Evolutionary conservation across 495 filamentous ascomycete species (phyloP).

Genomic region (Trichoderma virens): DNA sequence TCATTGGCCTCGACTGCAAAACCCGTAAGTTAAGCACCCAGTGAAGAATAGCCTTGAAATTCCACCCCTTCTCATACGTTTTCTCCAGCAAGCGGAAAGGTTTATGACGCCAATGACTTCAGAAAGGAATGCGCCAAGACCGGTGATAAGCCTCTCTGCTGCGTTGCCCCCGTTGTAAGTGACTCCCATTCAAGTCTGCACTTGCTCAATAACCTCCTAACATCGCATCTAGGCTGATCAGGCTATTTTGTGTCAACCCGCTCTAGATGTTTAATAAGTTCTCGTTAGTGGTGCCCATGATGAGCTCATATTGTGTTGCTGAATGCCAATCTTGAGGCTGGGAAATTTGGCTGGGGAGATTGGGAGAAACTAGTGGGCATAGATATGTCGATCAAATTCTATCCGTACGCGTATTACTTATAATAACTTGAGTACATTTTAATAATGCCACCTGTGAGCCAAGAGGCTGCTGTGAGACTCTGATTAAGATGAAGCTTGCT

Average conservation of each 20-base stretch:
- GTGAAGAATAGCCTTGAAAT: background rate
- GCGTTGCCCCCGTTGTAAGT: conserved; percentile 1
- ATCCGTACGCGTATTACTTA: no score
- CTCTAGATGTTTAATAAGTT: no score
- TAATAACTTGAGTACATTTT: no score
- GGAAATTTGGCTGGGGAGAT: no score
- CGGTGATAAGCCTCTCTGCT: background rate
- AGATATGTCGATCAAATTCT: no score
- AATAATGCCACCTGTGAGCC: no score
- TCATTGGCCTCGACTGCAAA: background rate
- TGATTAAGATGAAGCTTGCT: no score
- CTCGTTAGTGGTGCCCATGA: no score
- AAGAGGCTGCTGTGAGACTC: no score
- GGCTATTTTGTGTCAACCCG: background rate
- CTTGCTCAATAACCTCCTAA: background rate
- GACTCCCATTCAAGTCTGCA: background rate
- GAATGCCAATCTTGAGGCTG: no score
- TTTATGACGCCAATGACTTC: background rate
- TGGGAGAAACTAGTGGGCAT: no score
- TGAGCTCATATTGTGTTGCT: no score
- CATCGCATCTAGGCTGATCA: background rate
- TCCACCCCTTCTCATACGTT: background rate
- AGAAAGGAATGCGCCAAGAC: background rate
- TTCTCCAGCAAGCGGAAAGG: background rate
- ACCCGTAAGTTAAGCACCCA: background rate